Conservation (phyloP, 148 eudicot genomes). For the Camellia sinensis region DNA sequence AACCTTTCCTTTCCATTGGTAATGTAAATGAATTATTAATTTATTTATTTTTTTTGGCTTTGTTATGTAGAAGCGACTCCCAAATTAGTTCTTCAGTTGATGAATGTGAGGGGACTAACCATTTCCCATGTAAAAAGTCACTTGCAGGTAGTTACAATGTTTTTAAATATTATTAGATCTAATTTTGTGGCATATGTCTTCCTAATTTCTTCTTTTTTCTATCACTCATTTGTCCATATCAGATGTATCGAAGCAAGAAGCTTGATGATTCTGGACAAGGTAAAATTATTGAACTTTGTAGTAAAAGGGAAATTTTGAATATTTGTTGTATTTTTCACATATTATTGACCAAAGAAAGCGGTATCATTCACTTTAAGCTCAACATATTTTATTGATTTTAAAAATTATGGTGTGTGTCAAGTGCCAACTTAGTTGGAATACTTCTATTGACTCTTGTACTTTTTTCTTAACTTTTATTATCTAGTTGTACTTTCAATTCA, state of each 20-base stretch:
- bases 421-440: no score
- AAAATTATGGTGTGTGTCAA: not conserved
- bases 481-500: no score
- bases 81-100: conserved; percentile 49
- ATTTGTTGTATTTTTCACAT: not conserved
- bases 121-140: conserved; percentile 64
- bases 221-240: conserved; percentile 1
- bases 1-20: not conserved
- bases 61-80: conserved; percentile 51
- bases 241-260: conserved; percentile 61
- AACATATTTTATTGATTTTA: not conserved
- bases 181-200: not conserved
- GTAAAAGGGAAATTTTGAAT: not conserved
- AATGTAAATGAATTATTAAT: not conserved
- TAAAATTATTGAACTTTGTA: conserved; percentile 5
- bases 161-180: not conserved
- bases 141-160: conserved; percentile 37
- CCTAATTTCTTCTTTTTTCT: not conserved
- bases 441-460: no score
- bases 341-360: not conserved
- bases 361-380: not conserved
- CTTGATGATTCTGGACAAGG: conserved; percentile 51
- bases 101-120: conserved; percentile 55
- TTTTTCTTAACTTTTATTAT: no score
- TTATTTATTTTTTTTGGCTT: not conserved